phyloP scores from a whole-genome alignment of 805 yeast species.

The Gaillardinia entomophila region DNA sequence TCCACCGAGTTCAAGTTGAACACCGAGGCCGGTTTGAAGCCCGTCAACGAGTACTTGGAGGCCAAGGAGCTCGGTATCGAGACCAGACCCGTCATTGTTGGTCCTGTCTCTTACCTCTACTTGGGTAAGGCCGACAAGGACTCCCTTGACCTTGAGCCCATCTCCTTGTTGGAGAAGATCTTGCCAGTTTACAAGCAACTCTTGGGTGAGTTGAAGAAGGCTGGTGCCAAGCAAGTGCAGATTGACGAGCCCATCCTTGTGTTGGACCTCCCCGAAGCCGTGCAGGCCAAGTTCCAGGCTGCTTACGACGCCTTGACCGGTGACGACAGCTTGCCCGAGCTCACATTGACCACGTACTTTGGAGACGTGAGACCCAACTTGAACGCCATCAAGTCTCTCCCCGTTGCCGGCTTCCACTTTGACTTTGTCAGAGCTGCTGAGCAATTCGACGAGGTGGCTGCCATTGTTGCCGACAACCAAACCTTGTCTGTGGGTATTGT shows the following conservation, averaged over 20 bases:
- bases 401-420: constrained; percentile 93
- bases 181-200: constrained; percentile 91
- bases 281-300: constrained; percentile 80
- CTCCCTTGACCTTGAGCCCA: constrained; percentile 91
- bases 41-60: constrained; percentile 95
- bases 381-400: constrained; percentile 79
- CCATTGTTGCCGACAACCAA: constrained; percentile 64
- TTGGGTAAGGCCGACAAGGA: constrained; percentile 99
- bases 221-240: constrained; percentile 95
- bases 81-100: constrained; percentile 96
- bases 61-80: constrained; percentile 94
- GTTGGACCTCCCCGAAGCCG: constrained; percentile 80
- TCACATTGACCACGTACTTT: constrained; percentile 86
- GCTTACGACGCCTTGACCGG: constrained; percentile 76
- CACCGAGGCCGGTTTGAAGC: constrained; percentile 69
- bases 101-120: constrained; percentile 92
- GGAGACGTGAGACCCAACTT: constrained; percentile 99
- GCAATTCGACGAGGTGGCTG: constrained; percentile 80
- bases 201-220: constrained; percentile 79
- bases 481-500: constrained; percentile 92
- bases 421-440: constrained; percentile 96
- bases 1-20: constrained; percentile 93
- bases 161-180: constrained; percentile 80
- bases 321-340: constrained; percentile 64
- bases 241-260: constrained; percentile 97